Evolutionary conservation across 2,329 filamentous ascomycete species (phyloP).

Genomic region (Pyrenochaeta sp.): DNA sequence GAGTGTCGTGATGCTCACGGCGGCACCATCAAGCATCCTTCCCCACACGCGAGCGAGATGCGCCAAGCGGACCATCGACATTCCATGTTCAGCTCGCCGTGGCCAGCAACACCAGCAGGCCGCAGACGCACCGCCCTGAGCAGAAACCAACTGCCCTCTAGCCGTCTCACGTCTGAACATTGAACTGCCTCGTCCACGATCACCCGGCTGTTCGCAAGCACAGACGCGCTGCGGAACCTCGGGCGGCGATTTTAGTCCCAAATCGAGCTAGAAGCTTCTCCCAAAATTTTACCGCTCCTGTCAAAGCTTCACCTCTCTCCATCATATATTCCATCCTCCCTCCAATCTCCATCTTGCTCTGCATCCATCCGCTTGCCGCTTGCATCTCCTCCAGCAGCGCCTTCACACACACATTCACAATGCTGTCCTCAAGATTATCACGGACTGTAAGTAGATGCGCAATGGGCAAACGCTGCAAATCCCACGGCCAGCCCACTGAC

Average conservation of each 20-base stretch:
- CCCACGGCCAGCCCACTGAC: slow-evolving; percentile 27
- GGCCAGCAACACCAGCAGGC: background rate
- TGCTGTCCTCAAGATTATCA: slow-evolving; percentile 55
- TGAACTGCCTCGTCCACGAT: slow-evolving; percentile 1
- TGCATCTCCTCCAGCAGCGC: slow-evolving; percentile 41
- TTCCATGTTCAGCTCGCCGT: background rate
- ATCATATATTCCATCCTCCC: slow-evolving; percentile 36
- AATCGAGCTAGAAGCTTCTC: slow-evolving; percentile 38
- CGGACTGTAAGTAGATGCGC: slow-evolving; percentile 45
- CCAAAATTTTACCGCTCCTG: slow-evolving; percentile 32
- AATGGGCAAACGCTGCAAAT: background rate
- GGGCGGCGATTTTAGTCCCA: slow-evolving; percentile 21
- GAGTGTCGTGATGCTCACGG: background rate
- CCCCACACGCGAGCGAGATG: slow-evolving; percentile 1
- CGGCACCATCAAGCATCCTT: background rate
- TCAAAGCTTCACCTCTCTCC: slow-evolving; percentile 38
- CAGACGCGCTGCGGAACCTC: slow-evolving; percentile 27
- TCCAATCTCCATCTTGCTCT: slow-evolving; percentile 25
- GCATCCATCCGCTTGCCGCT: slow-evolving; percentile 35
- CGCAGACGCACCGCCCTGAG: background rate
- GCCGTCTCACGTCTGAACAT: background rate
- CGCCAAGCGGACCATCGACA: background rate
- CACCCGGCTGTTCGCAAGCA: slow-evolving; percentile 15
- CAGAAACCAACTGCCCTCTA: background rate
- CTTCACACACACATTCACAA: slow-evolving; percentile 36